Percentiles rank a stretch among this genome's conserved stretches.
These are phyloP conservation scores for Chondrus crispus DNA, from an alignment of 23 red algal species.

Conservation along the genomic window DNA sequence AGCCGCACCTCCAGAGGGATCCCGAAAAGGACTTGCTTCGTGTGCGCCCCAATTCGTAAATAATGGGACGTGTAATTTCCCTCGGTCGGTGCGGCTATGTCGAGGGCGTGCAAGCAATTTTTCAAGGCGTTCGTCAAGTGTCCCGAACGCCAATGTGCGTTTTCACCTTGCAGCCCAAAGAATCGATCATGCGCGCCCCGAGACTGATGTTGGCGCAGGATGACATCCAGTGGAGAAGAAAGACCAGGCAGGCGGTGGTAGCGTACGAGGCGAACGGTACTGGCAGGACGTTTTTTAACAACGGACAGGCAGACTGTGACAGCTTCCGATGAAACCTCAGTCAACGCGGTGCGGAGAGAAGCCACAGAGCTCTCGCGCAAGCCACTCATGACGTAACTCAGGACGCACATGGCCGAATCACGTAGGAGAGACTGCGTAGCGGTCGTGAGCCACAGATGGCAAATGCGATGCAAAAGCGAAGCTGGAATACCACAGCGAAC, in stretches of 20 bases:
- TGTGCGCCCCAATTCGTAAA: conserved; percentile 31
- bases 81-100: background rate
- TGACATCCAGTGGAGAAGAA: background rate
- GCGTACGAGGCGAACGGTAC: background rate
- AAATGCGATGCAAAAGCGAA: background rate
- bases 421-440: background rate
- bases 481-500: conserved; percentile 3
- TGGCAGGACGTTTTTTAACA: background rate
- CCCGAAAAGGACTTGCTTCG: conserved; percentile 1
- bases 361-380: background rate
- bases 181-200: background rate
- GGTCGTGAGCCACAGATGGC: background rate
- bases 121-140: background rate
- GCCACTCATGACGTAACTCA: background rate
- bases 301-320: background rate
- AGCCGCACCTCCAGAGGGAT: background rate
- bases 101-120: background rate
- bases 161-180: background rate
- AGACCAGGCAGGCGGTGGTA: background rate
- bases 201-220: background rate
- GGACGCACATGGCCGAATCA: background rate
- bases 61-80: conserved; percentile 7
- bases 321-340: background rate
- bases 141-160: background rate
- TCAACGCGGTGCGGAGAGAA: background rate